Conservation (phyloP, 1,139 yeast genomes). For the Nakaseomyces kungkrabaensis region DNA sequence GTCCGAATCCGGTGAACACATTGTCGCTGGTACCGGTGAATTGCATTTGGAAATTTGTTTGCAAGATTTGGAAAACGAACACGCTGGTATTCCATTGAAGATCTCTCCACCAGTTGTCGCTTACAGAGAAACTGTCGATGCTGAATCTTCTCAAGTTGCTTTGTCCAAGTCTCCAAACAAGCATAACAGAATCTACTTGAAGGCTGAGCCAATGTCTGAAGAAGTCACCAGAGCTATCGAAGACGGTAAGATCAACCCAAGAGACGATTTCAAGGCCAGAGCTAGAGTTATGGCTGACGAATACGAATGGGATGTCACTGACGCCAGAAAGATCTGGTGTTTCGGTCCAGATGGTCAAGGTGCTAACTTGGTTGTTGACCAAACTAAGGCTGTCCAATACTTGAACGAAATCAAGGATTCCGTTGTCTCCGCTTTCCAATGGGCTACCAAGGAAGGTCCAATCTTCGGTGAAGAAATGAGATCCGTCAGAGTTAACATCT, state of each 20-base stretch:
- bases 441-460: conserved; percentile 99
- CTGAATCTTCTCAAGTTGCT: conserved; percentile 90
- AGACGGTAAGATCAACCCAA: conserved; percentile 81
- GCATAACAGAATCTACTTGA: conserved; percentile 99
- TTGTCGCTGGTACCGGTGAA: conserved; percentile 99
- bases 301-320: conserved; percentile 98
- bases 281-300: conserved; percentile 99
- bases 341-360: conserved; percentile 99
- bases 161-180: conserved; percentile 99
- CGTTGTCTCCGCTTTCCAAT: conserved; percentile 99
- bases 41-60: conserved; percentile 98
- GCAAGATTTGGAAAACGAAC: conserved; percentile 93
- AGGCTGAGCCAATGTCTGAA: conserved; percentile 93
- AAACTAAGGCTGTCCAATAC: conserved; percentile 99
- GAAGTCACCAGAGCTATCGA: conserved; percentile 91
- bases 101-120: conserved; percentile 96
- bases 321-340: conserved; percentile 99
- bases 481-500: conserved; percentile 93
- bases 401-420: conserved; percentile 98
- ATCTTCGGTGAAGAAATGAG: conserved; percentile 93
- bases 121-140: conserved; percentile 97
- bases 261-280: conserved; percentile 98
- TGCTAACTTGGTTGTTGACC: conserved; percentile 98
- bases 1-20: conserved; percentile 96
- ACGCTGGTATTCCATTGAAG: conserved; percentile 98